Percentiles rank a stretch among this genome's conserved stretches.
phyloP scores from a whole-genome alignment of 257 asterid genomes.

The Apocynum venetum region DNA sequence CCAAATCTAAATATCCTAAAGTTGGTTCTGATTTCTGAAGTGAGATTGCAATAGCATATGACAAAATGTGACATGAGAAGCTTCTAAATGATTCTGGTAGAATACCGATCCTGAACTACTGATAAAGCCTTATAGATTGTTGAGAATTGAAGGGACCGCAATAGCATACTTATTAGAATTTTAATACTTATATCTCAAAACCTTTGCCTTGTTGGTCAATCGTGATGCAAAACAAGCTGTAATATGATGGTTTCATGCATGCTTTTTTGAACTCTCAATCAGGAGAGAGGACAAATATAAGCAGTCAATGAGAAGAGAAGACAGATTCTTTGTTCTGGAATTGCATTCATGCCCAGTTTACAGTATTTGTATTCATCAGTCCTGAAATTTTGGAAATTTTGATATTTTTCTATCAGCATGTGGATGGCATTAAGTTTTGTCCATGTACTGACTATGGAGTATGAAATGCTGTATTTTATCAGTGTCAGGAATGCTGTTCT shows the following conservation, averaged over 20 bases:
- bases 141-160: neutral
- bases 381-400: neutral
- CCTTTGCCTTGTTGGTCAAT: neutral
- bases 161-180: too few species aligned
- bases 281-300: too few species aligned
- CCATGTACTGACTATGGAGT: neutral
- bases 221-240: neutral
- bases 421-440: neutral
- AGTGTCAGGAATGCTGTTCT: conserved; percentile 2
- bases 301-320: too few species aligned
- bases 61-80: neutral
- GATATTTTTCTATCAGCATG: neutral
- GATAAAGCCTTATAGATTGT: neutral
- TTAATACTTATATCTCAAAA: too few species aligned
- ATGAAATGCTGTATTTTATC: neutral
- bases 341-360: too few species aligned
- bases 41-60: neutral
- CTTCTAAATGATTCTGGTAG: neutral
- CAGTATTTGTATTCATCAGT: neutral
- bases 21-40: neutral
- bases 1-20: too few species aligned
- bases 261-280: too few species aligned
- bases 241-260: neutral
- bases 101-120: neutral
- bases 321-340: too few species aligned